These are phyloP conservation scores for Helicocarpus griseus DNA, from an alignment of 2,329 filamentous ascomycete species.

Conservation along the genomic window DNA sequence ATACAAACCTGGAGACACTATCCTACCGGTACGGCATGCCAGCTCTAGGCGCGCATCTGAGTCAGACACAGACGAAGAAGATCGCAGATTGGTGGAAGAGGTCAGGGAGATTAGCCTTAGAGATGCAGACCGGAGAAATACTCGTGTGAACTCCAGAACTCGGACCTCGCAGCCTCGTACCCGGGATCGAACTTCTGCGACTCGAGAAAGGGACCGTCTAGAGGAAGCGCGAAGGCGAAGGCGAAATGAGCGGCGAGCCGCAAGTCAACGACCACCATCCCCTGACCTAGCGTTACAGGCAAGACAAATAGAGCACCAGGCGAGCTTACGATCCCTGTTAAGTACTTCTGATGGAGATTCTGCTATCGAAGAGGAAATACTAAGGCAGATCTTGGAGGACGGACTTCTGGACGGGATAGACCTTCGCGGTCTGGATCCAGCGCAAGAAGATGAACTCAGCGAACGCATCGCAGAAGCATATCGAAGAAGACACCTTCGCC, in stretches of 20 bases:
- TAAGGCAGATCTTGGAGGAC: constrained; percentile 80
- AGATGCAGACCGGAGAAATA: constrained; percentile 19
- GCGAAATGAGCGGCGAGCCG: constrained; percentile 18
- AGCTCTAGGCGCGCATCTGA: constrained; percentile 23
- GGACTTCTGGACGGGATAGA: constrained; percentile 82
- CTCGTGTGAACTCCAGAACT: constrained; percentile 14
- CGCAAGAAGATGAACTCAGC: constrained; percentile 80
- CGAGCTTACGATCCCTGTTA: constrained; percentile 74
- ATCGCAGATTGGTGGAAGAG: constrained; percentile 60
- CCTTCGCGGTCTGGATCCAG: constrained; percentile 73
- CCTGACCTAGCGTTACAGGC: constrained; percentile 23
- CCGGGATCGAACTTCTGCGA: constrained; percentile 29
- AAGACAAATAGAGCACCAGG: constrained; percentile 75
- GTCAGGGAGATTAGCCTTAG: constrained; percentile 65
- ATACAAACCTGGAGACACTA: constrained; percentile 73
- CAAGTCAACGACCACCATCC: constrained; percentile 12
- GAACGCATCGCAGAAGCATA: constrained; percentile 86
- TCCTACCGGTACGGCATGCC: constrained; percentile 50
- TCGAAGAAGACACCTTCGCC: constrained; percentile 53
- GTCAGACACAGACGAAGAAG: constrained; percentile 49
- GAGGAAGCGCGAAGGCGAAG: constrained; percentile 25
- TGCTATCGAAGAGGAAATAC: constrained; percentile 74
- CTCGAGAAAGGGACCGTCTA: constrained; percentile 29
- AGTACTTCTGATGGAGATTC: constrained; percentile 69
- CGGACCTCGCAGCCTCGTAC: constrained; percentile 21